Evolutionary conservation across 1,284 basidiomycete genomes (phyloP).

Genomic region (Thecaphora frezii): DNA sequence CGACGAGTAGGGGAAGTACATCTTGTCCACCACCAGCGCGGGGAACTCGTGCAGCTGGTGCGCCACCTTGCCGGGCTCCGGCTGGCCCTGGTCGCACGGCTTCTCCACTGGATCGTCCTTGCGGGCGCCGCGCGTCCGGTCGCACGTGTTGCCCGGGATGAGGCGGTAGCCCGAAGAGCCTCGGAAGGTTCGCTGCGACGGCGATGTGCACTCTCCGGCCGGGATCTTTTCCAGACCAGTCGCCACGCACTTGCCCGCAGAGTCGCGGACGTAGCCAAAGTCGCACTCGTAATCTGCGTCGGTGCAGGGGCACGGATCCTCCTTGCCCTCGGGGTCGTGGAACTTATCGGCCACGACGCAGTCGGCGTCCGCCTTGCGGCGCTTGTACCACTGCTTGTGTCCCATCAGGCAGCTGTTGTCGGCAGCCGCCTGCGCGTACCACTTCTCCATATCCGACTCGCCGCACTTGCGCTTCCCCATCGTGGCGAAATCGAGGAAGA

Average conservation of each 20-base stretch:
- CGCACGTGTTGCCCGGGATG: conserved; percentile 90
- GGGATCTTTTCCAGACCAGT: conserved; percentile 84
- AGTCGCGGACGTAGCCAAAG: conserved; percentile 79
- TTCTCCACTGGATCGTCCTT: conserved; percentile 75
- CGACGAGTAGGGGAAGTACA: conserved; percentile 72
- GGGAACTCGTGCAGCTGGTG: conserved; percentile 69
- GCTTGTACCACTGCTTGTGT: conserved; percentile 92
- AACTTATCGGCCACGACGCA: conserved; percentile 88
- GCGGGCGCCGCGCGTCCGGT: conserved; percentile 64
- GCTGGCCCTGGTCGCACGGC: conserved; percentile 64
- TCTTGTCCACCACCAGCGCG: conserved; percentile 71
- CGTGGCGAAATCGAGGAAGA: conserved; percentile 82
- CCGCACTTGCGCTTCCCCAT: conserved; percentile 72
- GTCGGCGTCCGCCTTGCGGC: conserved; percentile 78
- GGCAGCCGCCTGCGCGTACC: conserved; percentile 74
- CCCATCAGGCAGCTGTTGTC: conserved; percentile 85
- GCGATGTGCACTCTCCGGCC: conserved; percentile 69
- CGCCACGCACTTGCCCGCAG: conserved; percentile 70
- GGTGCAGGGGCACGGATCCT: conserved; percentile 80
- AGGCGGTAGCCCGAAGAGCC: conserved; percentile 89
- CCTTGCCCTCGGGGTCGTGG: conserved; percentile 64
- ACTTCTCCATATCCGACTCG: conserved; percentile 78
- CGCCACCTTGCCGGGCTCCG: conserved; percentile 59
- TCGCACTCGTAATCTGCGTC: conserved; percentile 93
- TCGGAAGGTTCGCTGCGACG: conserved; percentile 69